These are phyloP conservation scores for Cyberlindnera americana DNA, from an alignment of 805 yeast genomes.

Conservation along the genomic window DNA sequence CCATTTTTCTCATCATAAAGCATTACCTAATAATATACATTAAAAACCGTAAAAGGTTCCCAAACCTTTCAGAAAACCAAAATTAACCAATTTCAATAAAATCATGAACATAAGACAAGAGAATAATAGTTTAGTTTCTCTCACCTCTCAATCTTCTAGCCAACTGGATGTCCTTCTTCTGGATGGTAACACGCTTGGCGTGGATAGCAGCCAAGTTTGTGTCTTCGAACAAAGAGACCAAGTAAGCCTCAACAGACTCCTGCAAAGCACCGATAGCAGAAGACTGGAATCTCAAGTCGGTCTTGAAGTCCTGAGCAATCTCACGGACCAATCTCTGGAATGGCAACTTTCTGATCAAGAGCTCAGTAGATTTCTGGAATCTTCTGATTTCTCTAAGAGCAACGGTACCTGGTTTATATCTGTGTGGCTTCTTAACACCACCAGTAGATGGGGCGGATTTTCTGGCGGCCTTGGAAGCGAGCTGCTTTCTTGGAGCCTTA, in stretches of 20 bases:
- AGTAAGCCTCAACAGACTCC: slow-evolving; percentile 98
- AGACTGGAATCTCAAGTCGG: slow-evolving; percentile 94
- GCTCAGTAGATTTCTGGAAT: slow-evolving; percentile 95
- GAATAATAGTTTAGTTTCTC: slow-evolving; percentile 56
- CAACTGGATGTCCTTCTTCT: slow-evolving; percentile 96
- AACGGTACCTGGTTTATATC: slow-evolving; percentile 96
- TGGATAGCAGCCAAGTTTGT: slow-evolving; percentile 98
- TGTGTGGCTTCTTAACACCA: slow-evolving; percentile 93
- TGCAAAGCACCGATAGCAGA: slow-evolving; percentile 97
- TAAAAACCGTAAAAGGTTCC: slow-evolving; percentile 17
- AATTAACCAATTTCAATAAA: slow-evolving; percentile 12
- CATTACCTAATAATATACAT: slow-evolving; percentile 23
- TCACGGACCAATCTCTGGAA: slow-evolving; percentile 97
- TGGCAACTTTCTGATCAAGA: slow-evolving; percentile 92
- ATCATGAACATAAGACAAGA: slow-evolving; percentile 5
- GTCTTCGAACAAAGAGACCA: slow-evolving; percentile 94
- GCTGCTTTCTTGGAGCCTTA: slow-evolving; percentile 93
- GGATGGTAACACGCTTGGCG: slow-evolving; percentile 98
- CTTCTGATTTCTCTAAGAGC: slow-evolving; percentile 97
- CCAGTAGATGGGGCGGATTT: slow-evolving; percentile 89
- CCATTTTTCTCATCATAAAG: slow-evolving; percentile 14
- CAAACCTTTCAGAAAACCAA: slow-evolving; percentile 13
- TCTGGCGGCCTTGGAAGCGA: slow-evolving; percentile 92
- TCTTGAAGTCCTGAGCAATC: slow-evolving; percentile 91
- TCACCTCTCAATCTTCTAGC: slow-evolving; percentile 98